phyloP scores from a whole-genome alignment of 2,329 filamentous ascomycete genomes.

The Arachnopeziza araneosa region DNA sequence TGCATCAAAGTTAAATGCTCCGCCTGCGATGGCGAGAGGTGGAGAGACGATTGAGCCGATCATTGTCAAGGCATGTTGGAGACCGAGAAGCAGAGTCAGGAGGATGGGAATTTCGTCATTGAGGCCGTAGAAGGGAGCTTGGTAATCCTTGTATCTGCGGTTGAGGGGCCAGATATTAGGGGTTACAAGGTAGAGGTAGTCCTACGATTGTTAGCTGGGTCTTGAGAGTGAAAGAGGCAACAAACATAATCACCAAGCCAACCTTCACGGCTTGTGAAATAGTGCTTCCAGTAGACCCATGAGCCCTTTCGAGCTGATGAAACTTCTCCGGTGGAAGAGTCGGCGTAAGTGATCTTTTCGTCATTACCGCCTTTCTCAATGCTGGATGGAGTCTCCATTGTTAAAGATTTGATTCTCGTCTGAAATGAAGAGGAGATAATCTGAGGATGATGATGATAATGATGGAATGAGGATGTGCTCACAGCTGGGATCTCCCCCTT shows the following conservation, averaged over 20 bases:
- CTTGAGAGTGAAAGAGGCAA: neutral
- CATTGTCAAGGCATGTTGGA: slow-evolving; percentile 67
- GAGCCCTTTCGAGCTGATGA: slow-evolving; percentile 1
- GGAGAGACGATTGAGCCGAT: slow-evolving; percentile 50
- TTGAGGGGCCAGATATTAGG: slow-evolving; percentile 56
- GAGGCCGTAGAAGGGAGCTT: slow-evolving; percentile 65
- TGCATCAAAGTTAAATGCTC: slow-evolving; percentile 50
- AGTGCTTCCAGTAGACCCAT: slow-evolving; percentile 28
- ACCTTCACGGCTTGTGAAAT: slow-evolving; percentile 33
- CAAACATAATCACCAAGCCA: slow-evolving; percentile 37
- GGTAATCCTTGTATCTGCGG: slow-evolving; percentile 40
- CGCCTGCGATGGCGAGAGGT: slow-evolving; percentile 55
- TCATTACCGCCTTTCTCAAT: slow-evolving; percentile 16
- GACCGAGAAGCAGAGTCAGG: slow-evolving; percentile 59
- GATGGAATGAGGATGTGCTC: neutral
- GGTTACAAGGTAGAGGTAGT: slow-evolving; percentile 35
- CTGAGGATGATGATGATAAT: neutral
- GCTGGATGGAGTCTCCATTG: slow-evolving; percentile 13
- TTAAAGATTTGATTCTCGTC: neutral
- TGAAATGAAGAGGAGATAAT: neutral
- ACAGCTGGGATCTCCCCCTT: neutral
- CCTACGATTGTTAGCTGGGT: slow-evolving; percentile 17
- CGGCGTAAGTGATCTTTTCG: slow-evolving; percentile 14
- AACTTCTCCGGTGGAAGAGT: slow-evolving; percentile 11
- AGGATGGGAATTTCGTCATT: slow-evolving; percentile 63